Evolutionary conservation across 345 rosid species (phyloP).

Genomic region (Eucalyptus erythrocorys): DNA sequence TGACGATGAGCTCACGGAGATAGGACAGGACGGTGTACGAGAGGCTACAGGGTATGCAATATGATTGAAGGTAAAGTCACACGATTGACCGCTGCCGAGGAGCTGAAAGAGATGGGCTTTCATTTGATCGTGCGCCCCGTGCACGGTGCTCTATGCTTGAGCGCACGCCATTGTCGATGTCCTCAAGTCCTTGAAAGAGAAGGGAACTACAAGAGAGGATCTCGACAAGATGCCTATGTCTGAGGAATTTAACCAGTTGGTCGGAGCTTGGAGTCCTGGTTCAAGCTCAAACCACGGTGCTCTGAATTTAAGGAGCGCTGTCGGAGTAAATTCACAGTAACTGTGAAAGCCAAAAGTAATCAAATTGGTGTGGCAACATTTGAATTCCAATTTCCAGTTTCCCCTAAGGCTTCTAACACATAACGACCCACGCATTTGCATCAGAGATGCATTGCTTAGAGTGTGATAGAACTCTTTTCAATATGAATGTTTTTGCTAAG

Average conservation of each 20-base stretch:
- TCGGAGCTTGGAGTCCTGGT: constrained; percentile 25
- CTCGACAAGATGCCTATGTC: constrained; percentile 32
- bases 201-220: constrained; percentile 24
- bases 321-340: background rate
- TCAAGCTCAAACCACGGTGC: constrained; percentile 23
- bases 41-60: no score
- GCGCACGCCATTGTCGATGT: no score
- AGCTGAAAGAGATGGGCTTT: constrained; percentile 36
- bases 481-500: background rate
- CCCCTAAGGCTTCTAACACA: background rate
- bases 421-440: background rate
- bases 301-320: background rate
- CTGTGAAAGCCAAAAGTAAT: background rate
- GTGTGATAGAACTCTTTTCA: background rate
- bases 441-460: background rate
- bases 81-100: constrained; percentile 32
- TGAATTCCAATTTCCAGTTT: background rate
- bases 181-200: constrained; percentile 5
- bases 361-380: background rate
- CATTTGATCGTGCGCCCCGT: background rate
- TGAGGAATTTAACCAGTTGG: constrained; percentile 27
- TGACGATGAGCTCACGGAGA: no score
- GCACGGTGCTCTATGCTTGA: no score
- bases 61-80: constrained; percentile 34
- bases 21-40: no score